Conservation (phyloP, 805 yeast species). For the Ogataea naganishii region DNA sequence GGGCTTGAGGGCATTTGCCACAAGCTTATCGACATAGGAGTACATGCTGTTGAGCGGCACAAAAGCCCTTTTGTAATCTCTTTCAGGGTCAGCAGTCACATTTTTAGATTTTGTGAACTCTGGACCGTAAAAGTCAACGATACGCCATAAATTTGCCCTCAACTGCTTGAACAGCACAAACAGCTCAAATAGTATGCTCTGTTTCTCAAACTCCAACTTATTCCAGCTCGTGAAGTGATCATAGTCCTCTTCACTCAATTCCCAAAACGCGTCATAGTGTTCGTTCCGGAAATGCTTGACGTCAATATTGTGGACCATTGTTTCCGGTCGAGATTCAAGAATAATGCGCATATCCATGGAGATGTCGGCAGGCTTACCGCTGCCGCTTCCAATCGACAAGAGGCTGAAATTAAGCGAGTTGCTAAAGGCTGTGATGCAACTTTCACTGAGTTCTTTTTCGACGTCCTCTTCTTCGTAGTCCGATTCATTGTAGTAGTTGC, state of each 20-base stretch:
- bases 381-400: constrained; percentile 4
- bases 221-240: constrained; percentile 15
- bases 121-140: constrained; percentile 19
- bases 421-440: background rate
- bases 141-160: constrained; percentile 17
- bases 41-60: constrained; percentile 16
- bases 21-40: constrained; percentile 17
- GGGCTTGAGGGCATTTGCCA: constrained; percentile 15
- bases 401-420: background rate
- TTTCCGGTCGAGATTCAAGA: constrained; percentile 18
- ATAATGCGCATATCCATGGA: constrained; percentile 17
- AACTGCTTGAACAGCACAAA: constrained; percentile 16
- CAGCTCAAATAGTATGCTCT: constrained; percentile 21
- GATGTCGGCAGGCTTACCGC: constrained; percentile 5
- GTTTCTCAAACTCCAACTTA: constrained; percentile 17
- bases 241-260: constrained; percentile 15
- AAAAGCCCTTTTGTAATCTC: constrained; percentile 20
- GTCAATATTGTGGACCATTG: constrained; percentile 13
- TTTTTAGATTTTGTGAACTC: constrained; percentile 12
- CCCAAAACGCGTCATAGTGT: constrained; percentile 21
- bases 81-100: constrained; percentile 9
- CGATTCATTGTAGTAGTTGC: background rate
- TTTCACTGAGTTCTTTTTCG: background rate
- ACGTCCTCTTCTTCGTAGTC: background rate
- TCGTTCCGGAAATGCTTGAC: constrained; percentile 15